Evolutionary conservation across 1,139 yeast species (phyloP).

Genomic region (Zygosaccharomyces pseudobailii): DNA sequence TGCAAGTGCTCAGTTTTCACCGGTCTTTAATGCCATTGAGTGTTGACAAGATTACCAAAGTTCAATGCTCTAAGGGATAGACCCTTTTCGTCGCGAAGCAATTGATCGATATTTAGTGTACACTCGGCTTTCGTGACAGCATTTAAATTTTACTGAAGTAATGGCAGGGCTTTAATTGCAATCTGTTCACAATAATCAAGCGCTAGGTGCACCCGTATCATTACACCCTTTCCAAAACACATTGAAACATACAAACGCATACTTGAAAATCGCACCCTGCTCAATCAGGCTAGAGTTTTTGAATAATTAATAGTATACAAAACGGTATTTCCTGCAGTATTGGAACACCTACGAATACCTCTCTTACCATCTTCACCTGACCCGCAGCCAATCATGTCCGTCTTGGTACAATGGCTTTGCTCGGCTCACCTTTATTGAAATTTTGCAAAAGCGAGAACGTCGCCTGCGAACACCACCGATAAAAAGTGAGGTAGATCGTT

Average conservation of each 20-base stretch:
- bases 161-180: no score
- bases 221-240: background rate
- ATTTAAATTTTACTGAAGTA: no score
- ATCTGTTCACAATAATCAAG: no score
- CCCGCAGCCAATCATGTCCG: constrained; percentile 3
- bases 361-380: constrained; percentile 2
- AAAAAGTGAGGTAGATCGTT: background rate
- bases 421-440: constrained; percentile 1
- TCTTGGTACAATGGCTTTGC: background rate
- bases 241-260: background rate
- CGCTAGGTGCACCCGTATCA: background rate
- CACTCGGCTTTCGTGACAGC: no score
- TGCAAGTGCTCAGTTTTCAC: no score
- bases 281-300: background rate
- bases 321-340: background rate
- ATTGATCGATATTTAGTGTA: no score
- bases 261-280: background rate
- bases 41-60: no score
- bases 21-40: no score
- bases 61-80: no score
- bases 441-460: background rate
- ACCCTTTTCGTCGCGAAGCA: no score
- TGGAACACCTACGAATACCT: background rate
- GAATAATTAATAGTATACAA: background rate
- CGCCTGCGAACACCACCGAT: background rate